These are phyloP conservation scores for Stenogyne calaminthoides DNA, from an alignment of 305 asterid species.

Conservation along the genomic window DNA sequence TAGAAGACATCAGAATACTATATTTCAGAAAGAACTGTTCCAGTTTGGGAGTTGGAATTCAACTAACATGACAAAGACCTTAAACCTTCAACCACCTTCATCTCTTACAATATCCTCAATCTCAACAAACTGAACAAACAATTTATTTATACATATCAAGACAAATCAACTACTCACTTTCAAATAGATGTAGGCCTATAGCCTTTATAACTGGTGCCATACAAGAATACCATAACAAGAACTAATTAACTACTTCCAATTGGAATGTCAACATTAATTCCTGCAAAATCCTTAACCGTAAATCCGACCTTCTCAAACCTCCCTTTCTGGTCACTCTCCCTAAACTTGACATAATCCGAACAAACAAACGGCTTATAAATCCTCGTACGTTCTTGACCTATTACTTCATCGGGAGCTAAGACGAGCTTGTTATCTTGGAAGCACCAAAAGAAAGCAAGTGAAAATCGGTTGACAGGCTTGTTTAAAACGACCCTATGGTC, in stretches of 20 bases:
- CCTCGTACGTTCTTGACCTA: slow-evolving; percentile 42
- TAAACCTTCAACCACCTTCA: slow-evolving; percentile 36
- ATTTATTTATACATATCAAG: slow-evolving; percentile 26
- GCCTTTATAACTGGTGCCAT: too few relatives aligned
- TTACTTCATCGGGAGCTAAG: slow-evolving; percentile 57
- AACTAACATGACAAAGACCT: slow-evolving; percentile 34
- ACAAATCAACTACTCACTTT: slow-evolving; percentile 19
- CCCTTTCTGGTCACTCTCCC: slow-evolving; percentile 62
- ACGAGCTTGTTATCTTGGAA: slow-evolving; percentile 69
- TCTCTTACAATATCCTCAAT: slow-evolving; percentile 29
- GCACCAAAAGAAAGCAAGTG: slow-evolving; percentile 77
- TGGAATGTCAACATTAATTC: too few relatives aligned
- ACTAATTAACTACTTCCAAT: slow-evolving; percentile 23
- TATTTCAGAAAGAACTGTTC: slow-evolving; percentile 26
- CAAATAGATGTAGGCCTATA: too few relatives aligned
- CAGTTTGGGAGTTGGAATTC: slow-evolving; percentile 32
- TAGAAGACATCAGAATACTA: not conserved
- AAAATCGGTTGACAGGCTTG: slow-evolving; percentile 49
- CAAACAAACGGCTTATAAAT: slow-evolving; percentile 57
- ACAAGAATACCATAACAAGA: not conserved
- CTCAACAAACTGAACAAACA: slow-evolving; percentile 28
- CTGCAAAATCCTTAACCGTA: slow-evolving; percentile 70
- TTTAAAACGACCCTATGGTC: slow-evolving; percentile 66
- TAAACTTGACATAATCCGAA: slow-evolving; percentile 55
- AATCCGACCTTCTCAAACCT: slow-evolving; percentile 76